Evolutionary conservation across 2,329 filamentous ascomycete species (phyloP).

Genomic region (Trichoderma polysporum): DNA sequence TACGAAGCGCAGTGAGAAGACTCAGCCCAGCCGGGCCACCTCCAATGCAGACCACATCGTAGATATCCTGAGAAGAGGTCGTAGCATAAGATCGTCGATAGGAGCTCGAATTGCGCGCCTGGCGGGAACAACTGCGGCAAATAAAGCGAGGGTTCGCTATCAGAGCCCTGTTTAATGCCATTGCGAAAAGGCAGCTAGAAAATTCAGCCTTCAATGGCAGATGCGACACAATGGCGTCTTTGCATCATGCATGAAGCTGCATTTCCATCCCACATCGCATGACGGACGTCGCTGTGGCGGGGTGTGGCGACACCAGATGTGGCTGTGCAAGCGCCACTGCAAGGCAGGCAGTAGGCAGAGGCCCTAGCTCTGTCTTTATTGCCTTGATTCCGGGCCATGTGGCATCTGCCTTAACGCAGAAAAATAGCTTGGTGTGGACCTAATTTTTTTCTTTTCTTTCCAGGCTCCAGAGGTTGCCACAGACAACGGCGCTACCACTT

Average conservation of each 20-base stretch:
- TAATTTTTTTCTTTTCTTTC: neutral
- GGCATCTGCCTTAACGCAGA: neutral
- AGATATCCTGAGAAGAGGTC: conserved; percentile 63
- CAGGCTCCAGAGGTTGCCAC: conserved; percentile 36
- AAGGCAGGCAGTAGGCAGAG: neutral
- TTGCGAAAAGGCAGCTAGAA: conserved; percentile 18
- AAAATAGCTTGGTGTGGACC: neutral
- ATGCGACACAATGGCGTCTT: neutral
- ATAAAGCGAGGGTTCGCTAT: conserved; percentile 38
- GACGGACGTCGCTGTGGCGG: conserved; percentile 17
- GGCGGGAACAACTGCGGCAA: conserved; percentile 49
- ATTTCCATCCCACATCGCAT: conserved; percentile 9
- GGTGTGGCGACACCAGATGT: conserved; percentile 12
- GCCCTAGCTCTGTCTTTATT: too few species aligned
- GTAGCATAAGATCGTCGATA: conserved; percentile 44
- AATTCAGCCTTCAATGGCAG: conserved; percentile 10
- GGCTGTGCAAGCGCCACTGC: conserved; percentile 17
- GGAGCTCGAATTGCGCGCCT: conserved; percentile 34
- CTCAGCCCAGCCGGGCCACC: conserved; percentile 88
- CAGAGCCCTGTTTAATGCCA: conserved; percentile 32
- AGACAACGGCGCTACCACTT: conserved; percentile 39
- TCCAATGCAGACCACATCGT: conserved; percentile 89
- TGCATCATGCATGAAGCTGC: neutral
- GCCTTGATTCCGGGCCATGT: neutral
- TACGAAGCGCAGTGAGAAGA: conserved; percentile 74